Percentiles rank a stretch among this genome's conserved stretches.
These are phyloP conservation scores for Pseudogymnoascus sp. DNA, from an alignment of 2,329 filamentous ascomycete genomes.

Conservation along the genomic window DNA sequence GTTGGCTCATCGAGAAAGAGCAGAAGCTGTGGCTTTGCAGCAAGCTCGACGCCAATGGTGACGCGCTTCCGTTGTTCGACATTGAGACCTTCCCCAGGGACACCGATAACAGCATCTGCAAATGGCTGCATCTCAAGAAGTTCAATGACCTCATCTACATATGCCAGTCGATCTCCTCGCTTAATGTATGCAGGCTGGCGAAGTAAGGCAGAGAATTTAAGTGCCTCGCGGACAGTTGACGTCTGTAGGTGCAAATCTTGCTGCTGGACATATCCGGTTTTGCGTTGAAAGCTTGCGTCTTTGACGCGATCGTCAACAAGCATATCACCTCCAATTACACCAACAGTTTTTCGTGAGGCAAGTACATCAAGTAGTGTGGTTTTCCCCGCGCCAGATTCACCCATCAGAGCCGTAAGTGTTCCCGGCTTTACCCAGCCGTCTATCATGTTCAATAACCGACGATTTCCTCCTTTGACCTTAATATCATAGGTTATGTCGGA, in stretches of 20 bases:
- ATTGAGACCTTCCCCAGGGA: constrained; percentile 52
- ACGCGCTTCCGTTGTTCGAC: constrained; percentile 55
- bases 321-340: constrained; percentile 81
- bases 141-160: constrained; percentile 69
- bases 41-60: constrained; percentile 78
- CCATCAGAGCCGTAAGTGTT: constrained; percentile 59
- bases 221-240: constrained; percentile 76
- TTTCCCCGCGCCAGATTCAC: constrained; percentile 63
- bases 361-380: constrained; percentile 80
- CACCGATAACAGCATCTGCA: constrained; percentile 56
- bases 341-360: constrained; percentile 78
- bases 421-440: constrained; percentile 73
- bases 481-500: constrained; percentile 63
- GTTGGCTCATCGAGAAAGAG: constrained; percentile 92
- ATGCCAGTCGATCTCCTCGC: constrained; percentile 66
- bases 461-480: constrained; percentile 50
- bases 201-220: constrained; percentile 81
- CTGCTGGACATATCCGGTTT: constrained; percentile 73
- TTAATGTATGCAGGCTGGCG: constrained; percentile 69
- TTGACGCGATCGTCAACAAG: constrained; percentile 55
- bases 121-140: constrained; percentile 61
- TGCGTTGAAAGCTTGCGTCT: constrained; percentile 73
- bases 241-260: constrained; percentile 82
- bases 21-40: constrained; percentile 76
- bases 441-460: constrained; percentile 67